A percentile compares a stretch with the other conserved stretches of the same genome.
Conservation (phyloP, 805 yeast genomes). For the Yamadazyma sp. region DNA sequence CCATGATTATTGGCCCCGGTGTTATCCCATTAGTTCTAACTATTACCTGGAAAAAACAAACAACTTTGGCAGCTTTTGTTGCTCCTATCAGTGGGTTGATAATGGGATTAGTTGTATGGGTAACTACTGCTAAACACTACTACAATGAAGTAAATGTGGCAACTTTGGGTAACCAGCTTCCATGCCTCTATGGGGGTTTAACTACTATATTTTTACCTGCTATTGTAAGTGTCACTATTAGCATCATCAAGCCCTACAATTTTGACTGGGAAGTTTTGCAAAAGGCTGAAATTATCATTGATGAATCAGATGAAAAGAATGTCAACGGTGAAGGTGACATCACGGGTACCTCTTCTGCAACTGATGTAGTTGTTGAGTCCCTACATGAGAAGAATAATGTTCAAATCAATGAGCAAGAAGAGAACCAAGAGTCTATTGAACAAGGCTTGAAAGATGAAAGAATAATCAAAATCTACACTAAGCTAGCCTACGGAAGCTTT, state of each 20-base stretch:
- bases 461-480: conserved; percentile 19
- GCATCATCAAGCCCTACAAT: conserved; percentile 25
- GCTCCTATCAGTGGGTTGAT: conserved; percentile 32
- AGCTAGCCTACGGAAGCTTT: conserved; percentile 26
- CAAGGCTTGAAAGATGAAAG: conserved; percentile 5
- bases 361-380: not conserved
- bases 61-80: conserved; percentile 27
- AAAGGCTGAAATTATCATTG: conserved; percentile 20
- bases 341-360: not conserved
- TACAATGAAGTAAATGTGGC: conserved; percentile 27
- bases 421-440: not conserved
- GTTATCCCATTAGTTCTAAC: conserved; percentile 35
- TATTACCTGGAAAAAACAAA: conserved; percentile 34
- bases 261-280: conserved; percentile 31
- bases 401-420: not conserved
- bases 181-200: conserved; percentile 34
- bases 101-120: conserved; percentile 32
- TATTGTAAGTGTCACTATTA: conserved; percentile 25
- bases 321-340: not conserved
- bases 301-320: conserved; percentile 9
- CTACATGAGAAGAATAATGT: not conserved
- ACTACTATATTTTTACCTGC: conserved; percentile 35
- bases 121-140: conserved; percentile 27
- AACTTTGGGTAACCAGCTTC: conserved; percentile 30
- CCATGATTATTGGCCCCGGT: conserved; percentile 40